Evolutionary conservation across 345 rosid species (phyloP), one percentile per base, ranked within the genome.

Genomic region (Aquilaria malaccensis): DNA sequence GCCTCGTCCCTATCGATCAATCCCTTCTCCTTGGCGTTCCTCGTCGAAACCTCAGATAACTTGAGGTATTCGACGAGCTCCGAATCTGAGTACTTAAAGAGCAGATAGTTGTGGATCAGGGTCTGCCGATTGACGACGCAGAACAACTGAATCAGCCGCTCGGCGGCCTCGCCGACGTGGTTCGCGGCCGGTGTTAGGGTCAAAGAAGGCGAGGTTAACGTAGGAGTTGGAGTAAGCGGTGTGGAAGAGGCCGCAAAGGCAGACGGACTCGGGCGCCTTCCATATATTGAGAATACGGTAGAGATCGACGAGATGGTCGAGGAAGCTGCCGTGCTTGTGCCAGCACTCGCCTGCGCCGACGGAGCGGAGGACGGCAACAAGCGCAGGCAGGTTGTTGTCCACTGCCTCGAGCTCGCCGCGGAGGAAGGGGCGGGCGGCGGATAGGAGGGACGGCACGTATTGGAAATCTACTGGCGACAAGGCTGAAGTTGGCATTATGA

Each of bases 271-370:
- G 0, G 91, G 91, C 33, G 87, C 92, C 50, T 71, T 80, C 99
- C 99, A 94, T 1, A 87, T 66, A 70, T 81, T 85, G 51, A 90
- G 96, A 50, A 94, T 77, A 10, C 91, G 86, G 72, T 94, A 86
- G 43, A 90, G 80, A 62, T 94, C 95, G 11, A 90, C 56, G 13
- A 94, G 76, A 74, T 94, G 99, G 6, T 94, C 83, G 1, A 94
- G 76, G 74, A 94, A 94, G 79, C 86, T 90, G 22, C 97, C 97
- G 67, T 90, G 97, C 70, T 94, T 94, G 80, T 94, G 97, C 97
- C 97, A 94, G 77, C 99, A 94, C 85, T 94, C 99, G 6, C 97
- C 99, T 2, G 97, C 99, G 9, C 99, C 97, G 7, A 83, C 95
- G 37, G 95, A 85, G 13, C 87, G 90, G 51, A 94, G 74, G 45